Evolutionary conservation across 345 rosid species (phyloP).

Genomic region (Crucihimalaya himalaica): DNA sequence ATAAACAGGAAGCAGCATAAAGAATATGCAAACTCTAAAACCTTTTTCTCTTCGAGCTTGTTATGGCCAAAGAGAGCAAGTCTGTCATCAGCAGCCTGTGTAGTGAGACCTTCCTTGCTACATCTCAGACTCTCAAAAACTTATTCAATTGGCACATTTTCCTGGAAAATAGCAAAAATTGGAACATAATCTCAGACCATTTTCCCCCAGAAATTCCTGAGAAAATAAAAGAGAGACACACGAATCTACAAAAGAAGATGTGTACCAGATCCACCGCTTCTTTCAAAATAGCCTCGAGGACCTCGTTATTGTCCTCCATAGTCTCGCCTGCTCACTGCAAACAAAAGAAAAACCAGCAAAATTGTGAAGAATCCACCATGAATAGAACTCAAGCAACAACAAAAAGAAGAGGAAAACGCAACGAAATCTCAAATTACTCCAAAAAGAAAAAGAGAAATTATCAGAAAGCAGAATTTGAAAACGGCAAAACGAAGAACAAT

Average conservation of each 20-base stretch:
- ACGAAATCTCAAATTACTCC: not conserved
- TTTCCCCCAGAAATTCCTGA: slow-evolving; percentile 17
- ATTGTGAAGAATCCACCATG: not conserved
- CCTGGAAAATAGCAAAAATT: slow-evolving; percentile 46
- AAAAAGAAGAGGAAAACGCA: not conserved
- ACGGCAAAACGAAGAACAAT: not conserved
- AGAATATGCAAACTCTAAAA: not conserved
- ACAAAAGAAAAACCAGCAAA: too few relatives aligned
- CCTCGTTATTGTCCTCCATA: slow-evolving; percentile 77
- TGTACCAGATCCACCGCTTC: slow-evolving; percentile 98
- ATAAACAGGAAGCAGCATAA: too few relatives aligned
- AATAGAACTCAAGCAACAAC: not conserved
- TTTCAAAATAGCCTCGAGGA: slow-evolving; percentile 87
- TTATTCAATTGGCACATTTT: slow-evolving; percentile 94
- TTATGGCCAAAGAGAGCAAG: slow-evolving; percentile 89
- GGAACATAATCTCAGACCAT: not conserved
- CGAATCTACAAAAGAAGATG: slow-evolving; percentile 45
- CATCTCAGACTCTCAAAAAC: slow-evolving; percentile 96
- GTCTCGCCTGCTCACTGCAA: not conserved
- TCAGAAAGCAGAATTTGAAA: not conserved
- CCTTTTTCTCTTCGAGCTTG: slow-evolving; percentile 95
- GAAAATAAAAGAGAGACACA: too few relatives aligned
- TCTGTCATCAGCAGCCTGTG: slow-evolving; percentile 82
- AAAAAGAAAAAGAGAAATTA: not conserved
- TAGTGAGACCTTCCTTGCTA: slow-evolving; percentile 82